Evolutionary conservation across 805 yeast genomes (phyloP), one percentile per base, ranked within the genome.

Genomic region (Sporopachydermia lactativora): DNA sequence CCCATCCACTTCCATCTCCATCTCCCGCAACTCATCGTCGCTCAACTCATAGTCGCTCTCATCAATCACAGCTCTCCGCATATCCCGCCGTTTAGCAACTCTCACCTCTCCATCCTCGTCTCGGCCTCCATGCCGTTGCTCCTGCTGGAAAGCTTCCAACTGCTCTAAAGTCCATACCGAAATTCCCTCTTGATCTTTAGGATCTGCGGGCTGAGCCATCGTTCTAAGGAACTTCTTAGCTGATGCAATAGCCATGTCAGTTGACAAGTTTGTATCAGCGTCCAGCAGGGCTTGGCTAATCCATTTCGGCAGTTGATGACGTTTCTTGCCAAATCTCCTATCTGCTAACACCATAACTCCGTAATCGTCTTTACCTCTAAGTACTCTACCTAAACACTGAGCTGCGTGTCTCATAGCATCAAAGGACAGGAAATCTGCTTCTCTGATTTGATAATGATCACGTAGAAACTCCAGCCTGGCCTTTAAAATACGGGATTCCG

Each of bases 391-490:
- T 53, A 92, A 62, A 61, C 99, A 92, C 59, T 92, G 99, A 0
- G 99, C 97, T 3, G 97, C 99, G 62, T 92, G 99, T 55, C 99
- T 75, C 98, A 92, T 92, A 11, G 99, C 99, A 61, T 92, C 99
- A 68, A 92, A 92, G 6, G 97, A 88, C 34, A 92, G 58, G 55
- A 92, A 92, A 53, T 92, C 98, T 54, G 84, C 86, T 53, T 92
- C 98, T 47, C 85, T 71, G 42, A 92, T 89, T 52, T 86, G 94
- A 57, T 75, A 89, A 52, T 86, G 88, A 55, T 92, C 97, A 48
- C 97, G 68, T 57, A 92, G 60, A 52, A 92, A 92, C 60, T 92
- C 98, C 37, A 92, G 65, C 40, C 99, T 71, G 1, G 99, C 98
- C 51, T 92, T 92, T 52, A 92, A 66, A 47, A 92, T 92, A 53